Base-by-base conservation (phyloP, 176 grass and related monocot species). In the Triticum urartu region DNA sequence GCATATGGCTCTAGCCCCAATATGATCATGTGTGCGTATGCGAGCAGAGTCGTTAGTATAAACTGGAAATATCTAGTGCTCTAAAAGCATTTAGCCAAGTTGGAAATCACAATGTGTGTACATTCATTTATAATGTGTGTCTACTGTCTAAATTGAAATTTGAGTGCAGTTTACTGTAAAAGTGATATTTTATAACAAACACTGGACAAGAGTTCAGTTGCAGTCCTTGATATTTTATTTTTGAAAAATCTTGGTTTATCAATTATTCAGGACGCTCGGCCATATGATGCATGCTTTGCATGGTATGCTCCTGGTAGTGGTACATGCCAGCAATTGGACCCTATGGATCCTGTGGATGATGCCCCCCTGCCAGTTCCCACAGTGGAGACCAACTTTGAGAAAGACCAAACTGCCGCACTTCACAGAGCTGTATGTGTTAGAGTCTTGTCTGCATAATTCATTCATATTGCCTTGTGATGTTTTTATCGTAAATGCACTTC, bases 271-370 rank as follows among this genome's bases (percentile, higher is more conserved):
- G 81, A 83, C 34, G 50, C 58, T 60, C 33, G 3, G 8, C 50
- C 81, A 60, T 83, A 72, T 83, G 81, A 60, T 83, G 48, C 32
- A 83, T 83, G 67, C n/a, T 70, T 83, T 72, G 13, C 48, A 60
- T 72, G 50, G 32, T 72, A 83, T 38, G 25, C 52, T 26, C 33
- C 34, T 83, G 50, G 50, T 72, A 28, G 33, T 59, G 67, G 50
- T 72, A 40, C 67, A 34, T 36, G 48, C 48, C 48, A 13, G 26
- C 21, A 5, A 72, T 40, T 54, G 50, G 50, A 54, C 50, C 50
- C 15, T 54, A 54, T 22, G 11, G 28, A 70, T 70, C 76, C 33
- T 15, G 11, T 42, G n/a, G 48, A 71, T 83, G 34, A 72, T 59
- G n/a, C 26, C 21, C 48, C 4, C 33, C n/a, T 1, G 22, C 67